Percentiles rank a stretch among this genome's conserved stretches.
phyloP scores from a whole-genome alignment of 169 alveolate genomes.

The Cardiosporidium cionae region DNA sequence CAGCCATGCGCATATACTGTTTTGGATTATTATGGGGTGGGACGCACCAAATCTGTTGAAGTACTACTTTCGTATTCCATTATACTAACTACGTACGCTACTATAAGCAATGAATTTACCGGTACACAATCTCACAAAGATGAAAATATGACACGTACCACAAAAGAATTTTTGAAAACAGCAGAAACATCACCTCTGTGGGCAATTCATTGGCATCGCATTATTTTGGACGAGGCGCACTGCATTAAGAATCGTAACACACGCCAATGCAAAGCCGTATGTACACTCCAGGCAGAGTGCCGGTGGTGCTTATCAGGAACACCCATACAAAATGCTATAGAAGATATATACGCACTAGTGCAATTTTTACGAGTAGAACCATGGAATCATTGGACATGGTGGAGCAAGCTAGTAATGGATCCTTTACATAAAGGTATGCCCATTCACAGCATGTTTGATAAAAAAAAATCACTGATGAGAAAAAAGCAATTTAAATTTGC shows the following conservation, averaged over 20 bases:
- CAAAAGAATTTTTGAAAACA: slow-evolving; percentile 1
- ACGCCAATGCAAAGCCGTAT: slow-evolving; percentile 57
- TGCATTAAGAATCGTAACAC: slow-evolving; percentile 67
- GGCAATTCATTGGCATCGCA: slow-evolving; percentile 63
- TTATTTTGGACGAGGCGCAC: slow-evolving; percentile 84
- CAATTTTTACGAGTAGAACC: slow-evolving; percentile 75
- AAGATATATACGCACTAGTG: slow-evolving; percentile 75
- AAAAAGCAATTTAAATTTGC: too few relatives aligned
- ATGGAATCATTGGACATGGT: slow-evolving; percentile 62
- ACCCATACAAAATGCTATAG: slow-evolving; percentile 80
- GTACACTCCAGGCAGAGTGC: slow-evolving; percentile 65
- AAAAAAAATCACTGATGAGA: slow-evolving; percentile 46
- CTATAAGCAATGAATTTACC: neutral
- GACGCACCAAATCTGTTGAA: slow-evolving; percentile 31
- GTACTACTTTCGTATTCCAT: slow-evolving; percentile 48
- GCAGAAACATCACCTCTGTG: slow-evolving; percentile 38
- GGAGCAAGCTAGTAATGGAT: slow-evolving; percentile 54
- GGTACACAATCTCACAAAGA: neutral
- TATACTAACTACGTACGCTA: slow-evolving; percentile 62
- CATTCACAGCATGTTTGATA: slow-evolving; percentile 42
- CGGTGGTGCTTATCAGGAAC: slow-evolving; percentile 87
- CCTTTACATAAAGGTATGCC: slow-evolving; percentile 25
- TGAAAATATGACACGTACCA: neutral
- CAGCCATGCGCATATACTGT: slow-evolving; percentile 37
- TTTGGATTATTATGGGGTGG: slow-evolving; percentile 42